Conservation (phyloP, 768 basidiomycete species). For the Dioszegia aurantiaca region DNA sequence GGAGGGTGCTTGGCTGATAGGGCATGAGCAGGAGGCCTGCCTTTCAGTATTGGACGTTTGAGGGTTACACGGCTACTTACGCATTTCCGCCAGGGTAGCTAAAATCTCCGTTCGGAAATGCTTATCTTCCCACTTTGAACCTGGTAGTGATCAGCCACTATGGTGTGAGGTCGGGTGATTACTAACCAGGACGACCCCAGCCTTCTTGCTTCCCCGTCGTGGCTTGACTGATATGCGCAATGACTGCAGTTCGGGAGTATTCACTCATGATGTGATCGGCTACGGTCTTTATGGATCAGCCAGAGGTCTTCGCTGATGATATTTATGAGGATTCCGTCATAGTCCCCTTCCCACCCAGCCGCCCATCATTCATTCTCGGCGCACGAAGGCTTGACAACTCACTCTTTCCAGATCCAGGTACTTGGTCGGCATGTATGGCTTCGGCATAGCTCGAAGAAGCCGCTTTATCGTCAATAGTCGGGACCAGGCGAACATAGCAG, state of each 20-base stretch:
- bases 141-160: constrained; percentile 15
- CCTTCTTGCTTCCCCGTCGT: constrained; percentile 51
- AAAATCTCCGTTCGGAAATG: constrained; percentile 38
- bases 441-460: constrained; percentile 49
- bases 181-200: constrained; percentile 51
- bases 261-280: constrained; percentile 50
- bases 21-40: constrained; percentile 8
- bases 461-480: constrained; percentile 35
- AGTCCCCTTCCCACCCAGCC: no score
- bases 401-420: constrained; percentile 48
- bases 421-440: constrained; percentile 52
- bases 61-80: constrained; percentile 23
- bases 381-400: constrained; percentile 9
- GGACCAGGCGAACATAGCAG: constrained; percentile 35
- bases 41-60: background rate
- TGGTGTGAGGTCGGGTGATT: background rate
- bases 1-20: constrained; percentile 20
- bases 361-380: constrained; percentile 1
- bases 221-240: constrained; percentile 52
- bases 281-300: constrained; percentile 26
- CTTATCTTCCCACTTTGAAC: constrained; percentile 40
- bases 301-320: no score
- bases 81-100: constrained; percentile 28
- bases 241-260: constrained; percentile 50
- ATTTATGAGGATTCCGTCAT: no score